Evolutionary conservation across 805 yeast genomes (phyloP).

Genomic region (Monosporozyma unispora): DNA sequence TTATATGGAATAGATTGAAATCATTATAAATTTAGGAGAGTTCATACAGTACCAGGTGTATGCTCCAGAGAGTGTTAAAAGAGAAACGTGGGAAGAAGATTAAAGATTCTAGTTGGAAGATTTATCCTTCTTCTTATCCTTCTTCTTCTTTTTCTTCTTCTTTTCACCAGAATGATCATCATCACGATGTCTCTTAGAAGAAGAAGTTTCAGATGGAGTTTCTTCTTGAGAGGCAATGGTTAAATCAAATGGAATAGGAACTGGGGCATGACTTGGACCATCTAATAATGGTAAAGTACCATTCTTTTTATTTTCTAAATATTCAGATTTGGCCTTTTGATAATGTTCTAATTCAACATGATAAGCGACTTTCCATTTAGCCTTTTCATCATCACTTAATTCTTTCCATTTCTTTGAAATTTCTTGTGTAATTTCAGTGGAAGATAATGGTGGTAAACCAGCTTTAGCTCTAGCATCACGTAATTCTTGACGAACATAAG

Average conservation of each 20-base stretch:
- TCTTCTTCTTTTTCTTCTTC: constrained; percentile 44
- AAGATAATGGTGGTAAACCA: constrained; percentile 55
- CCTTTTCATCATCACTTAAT: constrained; percentile 60
- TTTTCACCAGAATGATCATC: constrained; percentile 31
- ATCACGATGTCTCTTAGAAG: constrained; percentile 33
- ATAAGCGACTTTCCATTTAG: constrained; percentile 56
- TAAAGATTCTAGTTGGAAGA: constrained; percentile 5
- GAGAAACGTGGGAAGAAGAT: too few species aligned
- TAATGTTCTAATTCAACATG: constrained; percentile 37
- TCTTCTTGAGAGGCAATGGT: constrained; percentile 13
- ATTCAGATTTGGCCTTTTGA: constrained; percentile 38
- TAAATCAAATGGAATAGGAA: constrained; percentile 32
- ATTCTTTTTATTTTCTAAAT: constrained; percentile 38
- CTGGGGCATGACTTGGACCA: constrained; percentile 34
- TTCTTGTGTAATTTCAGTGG: constrained; percentile 69
- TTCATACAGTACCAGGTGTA: background rate
- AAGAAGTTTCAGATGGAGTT: constrained; percentile 14
- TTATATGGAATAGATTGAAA: background rate
- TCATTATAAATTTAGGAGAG: background rate
- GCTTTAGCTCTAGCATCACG: constrained; percentile 55
- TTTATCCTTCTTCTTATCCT: constrained; percentile 43
- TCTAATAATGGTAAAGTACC: constrained; percentile 25
- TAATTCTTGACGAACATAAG: constrained; percentile 61
- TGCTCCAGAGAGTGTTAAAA: background rate
- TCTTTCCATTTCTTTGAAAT: constrained; percentile 75